Conservation (phyloP, 176 grass and related monocot species). For the Poa pratensis region DNA sequence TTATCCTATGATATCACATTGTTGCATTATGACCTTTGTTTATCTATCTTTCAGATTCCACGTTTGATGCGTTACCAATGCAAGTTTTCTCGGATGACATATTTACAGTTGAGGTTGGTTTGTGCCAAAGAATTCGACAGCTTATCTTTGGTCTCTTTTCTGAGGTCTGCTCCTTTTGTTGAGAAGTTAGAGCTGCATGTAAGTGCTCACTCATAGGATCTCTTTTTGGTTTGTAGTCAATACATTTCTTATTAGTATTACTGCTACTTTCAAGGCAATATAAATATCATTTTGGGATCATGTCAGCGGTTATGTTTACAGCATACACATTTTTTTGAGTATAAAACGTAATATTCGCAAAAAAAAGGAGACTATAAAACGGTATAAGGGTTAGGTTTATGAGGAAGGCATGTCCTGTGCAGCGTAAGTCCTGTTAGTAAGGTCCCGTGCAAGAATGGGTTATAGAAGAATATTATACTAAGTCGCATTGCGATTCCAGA, state of each 20-base stretch:
- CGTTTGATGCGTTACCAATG: not conserved
- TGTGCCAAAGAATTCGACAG: not conserved
- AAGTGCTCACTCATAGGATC: not conserved
- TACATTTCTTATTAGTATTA: not conserved
- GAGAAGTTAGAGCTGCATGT: not conserved
- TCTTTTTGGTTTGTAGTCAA: not conserved
- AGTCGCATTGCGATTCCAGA: not conserved
- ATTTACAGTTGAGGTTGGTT: not conserved
- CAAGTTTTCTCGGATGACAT: not conserved
- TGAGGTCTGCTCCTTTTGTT: not conserved
- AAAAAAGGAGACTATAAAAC: too few species aligned
- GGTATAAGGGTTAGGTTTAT: too few species aligned
- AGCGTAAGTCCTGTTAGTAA: too few species aligned
- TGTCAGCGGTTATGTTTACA: not conserved
- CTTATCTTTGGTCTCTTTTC: not conserved
- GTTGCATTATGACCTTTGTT: not conserved
- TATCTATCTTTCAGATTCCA: not conserved
- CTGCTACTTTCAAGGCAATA: not conserved
- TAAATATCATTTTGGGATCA: not conserved
- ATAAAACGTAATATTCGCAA: not conserved
- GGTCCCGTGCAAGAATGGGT: too few species aligned
- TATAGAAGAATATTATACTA: not conserved
- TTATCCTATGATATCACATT: not conserved
- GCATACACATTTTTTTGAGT: not conserved
- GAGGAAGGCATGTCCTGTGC: too few species aligned